Percentiles rank a stretch among this genome's conserved stretches.
Conservation (phyloP, 2,329 filamentous ascomycete species). For the Diaporthe australafricana region DNA sequence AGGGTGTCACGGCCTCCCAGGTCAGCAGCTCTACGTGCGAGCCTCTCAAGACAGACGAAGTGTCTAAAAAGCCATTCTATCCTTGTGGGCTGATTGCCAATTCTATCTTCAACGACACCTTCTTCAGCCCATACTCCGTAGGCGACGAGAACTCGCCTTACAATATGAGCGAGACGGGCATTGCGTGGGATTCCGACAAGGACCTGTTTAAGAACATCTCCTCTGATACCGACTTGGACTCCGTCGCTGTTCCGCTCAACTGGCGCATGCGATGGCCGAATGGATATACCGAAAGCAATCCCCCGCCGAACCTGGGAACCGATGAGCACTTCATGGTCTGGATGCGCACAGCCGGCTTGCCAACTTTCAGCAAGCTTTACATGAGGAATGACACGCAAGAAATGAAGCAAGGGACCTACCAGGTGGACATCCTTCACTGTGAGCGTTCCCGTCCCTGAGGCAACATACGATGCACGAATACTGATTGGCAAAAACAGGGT, state of each 20-base stretch:
- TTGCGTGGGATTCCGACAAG: slow-evolving; percentile 88
- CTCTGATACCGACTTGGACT: slow-evolving; percentile 71
- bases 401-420: slow-evolving; percentile 80
- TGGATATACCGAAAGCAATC: slow-evolving; percentile 73
- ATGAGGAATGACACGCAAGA: slow-evolving; percentile 79
- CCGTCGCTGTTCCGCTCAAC: slow-evolving; percentile 87
- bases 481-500: slow-evolving; percentile 67
- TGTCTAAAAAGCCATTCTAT: slow-evolving; percentile 79
- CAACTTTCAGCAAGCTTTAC: slow-evolving; percentile 94
- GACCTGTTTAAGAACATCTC: slow-evolving; percentile 74
- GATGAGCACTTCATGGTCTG: slow-evolving; percentile 95
- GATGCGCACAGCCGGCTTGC: slow-evolving; percentile 97
- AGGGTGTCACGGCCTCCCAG: slow-evolving; percentile 66
- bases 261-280: slow-evolving; percentile 80
- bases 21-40: slow-evolving; percentile 80
- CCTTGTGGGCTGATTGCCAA: slow-evolving; percentile 97
- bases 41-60: slow-evolving; percentile 70
- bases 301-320: slow-evolving; percentile 77
- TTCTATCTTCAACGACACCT: slow-evolving; percentile 96
- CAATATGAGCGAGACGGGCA: slow-evolving; percentile 80
- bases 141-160: slow-evolving; percentile 70
- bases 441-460: slow-evolving; percentile 53
- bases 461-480: slow-evolving; percentile 10
- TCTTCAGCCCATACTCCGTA: slow-evolving; percentile 72
- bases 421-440: slow-evolving; percentile 83